Percentiles rank a stretch among this genome's conserved stretches.
Conservation (phyloP, 148 eudicot species). For the Chenopodium formosanum region DNA sequence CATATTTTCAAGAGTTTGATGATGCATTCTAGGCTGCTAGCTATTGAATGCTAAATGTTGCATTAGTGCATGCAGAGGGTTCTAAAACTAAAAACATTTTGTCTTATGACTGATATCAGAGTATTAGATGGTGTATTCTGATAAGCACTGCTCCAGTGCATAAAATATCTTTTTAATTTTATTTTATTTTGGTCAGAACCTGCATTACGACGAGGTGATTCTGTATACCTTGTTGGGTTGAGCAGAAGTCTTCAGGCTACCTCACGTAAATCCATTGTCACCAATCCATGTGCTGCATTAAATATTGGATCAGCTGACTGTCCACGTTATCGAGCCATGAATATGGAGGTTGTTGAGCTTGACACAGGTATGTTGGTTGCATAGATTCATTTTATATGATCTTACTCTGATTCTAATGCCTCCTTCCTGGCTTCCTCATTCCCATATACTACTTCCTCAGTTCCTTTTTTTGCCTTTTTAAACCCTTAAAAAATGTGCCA, state of each 20-base stretch:
- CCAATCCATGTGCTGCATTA: conserved; percentile 86
- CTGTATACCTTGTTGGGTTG: conserved; percentile 90
- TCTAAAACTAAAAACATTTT: neutral
- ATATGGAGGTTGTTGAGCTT: conserved; percentile 97
- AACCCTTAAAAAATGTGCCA: no score
- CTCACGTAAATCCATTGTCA: conserved; percentile 88
- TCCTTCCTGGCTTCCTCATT: no score
- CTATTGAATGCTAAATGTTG: neutral
- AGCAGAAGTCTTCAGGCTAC: conserved; percentile 94
- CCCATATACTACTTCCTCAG: no score
- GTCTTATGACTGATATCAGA: neutral
- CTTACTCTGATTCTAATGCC: neutral
- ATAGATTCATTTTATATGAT: no score
- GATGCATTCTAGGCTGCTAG: neutral
- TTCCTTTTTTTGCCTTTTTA: no score
- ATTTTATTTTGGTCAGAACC: conserved; percentile 53
- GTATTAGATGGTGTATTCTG: neutral
- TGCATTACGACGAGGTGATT: conserved; percentile 83
- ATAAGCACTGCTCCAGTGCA: neutral
- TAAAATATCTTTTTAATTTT: neutral
- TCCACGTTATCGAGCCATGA: conserved; percentile 93
- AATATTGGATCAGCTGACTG: conserved; percentile 87
- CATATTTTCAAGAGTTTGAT: neutral
- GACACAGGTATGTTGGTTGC: conserved; percentile 68
- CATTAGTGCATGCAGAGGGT: neutral